Evolutionary conservation across 257 asterid genomes (phyloP).

Genomic region (Fraxinus quadrangulata): DNA sequence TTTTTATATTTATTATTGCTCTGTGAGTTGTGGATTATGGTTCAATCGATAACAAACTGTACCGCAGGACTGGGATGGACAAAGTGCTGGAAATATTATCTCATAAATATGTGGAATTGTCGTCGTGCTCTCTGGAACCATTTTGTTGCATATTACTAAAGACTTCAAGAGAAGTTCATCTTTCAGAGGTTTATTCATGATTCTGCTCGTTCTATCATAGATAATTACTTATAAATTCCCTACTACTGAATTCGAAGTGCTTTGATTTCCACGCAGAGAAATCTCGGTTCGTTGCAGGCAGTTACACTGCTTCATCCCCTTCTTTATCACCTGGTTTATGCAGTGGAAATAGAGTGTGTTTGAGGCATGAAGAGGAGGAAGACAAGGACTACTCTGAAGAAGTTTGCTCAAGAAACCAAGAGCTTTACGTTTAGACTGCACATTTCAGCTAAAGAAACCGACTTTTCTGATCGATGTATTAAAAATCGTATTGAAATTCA

Average conservation of each 20-base stretch:
- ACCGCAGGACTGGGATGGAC: slow-evolving; percentile 84
- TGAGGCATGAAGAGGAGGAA: slow-evolving; percentile 44
- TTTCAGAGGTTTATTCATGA: slow-evolving; percentile 51
- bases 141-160: slow-evolving; percentile 68
- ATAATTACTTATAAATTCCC: neutral
- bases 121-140: slow-evolving; percentile 76
- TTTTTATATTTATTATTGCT: neutral
- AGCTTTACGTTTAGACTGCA: slow-evolving; percentile 24
- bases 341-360: slow-evolving; percentile 50
- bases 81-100: slow-evolving; percentile 59
- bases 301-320: slow-evolving; percentile 66
- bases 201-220: neutral
- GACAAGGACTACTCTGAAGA: slow-evolving; percentile 38
- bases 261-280: slow-evolving; percentile 12
- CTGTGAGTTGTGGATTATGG: neutral
- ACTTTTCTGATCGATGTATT: neutral
- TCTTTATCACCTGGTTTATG: slow-evolving; percentile 58
- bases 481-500: neutral
- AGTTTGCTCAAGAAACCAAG: slow-evolving; percentile 40
- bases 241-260: neutral
- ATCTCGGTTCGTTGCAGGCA: slow-evolving; percentile 39
- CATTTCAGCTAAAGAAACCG: neutral
- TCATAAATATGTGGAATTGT: slow-evolving; percentile 78
- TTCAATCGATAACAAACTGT: neutral
- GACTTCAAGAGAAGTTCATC: slow-evolving; percentile 71